Evolutionary conservation across 164 flowering plant species (phyloP), one percentile per base, ranked within the genome.

Genomic region (Sedum album): DNA sequence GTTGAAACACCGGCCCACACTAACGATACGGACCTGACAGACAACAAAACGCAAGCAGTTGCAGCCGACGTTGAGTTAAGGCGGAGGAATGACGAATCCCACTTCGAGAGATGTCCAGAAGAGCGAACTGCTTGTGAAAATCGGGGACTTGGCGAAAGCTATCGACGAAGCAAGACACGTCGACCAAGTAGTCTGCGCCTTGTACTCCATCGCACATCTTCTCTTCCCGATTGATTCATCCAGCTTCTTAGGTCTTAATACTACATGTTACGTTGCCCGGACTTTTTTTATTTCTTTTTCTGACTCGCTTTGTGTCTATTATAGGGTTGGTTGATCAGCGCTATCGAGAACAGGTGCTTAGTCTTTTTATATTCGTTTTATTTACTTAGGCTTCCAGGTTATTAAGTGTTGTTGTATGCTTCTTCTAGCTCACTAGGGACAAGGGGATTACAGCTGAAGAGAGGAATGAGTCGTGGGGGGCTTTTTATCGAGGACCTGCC

Each of bases 221-320:
- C 86, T 93, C n/a, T n/a, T 93, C 74, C 92, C 93, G 17, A 7
- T 88, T 69, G 86, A 90, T 62, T 75, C 91, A 39, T 81, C 85
- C 23, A 78, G 82, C 66, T 60, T 90, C 51, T 72, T 88, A 73
- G 98, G 96, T 90, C 10, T 21, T 21, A 13, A n/a, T n/a, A n/a
- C n/a, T n/a, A n/a, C n/a, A n/a, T n/a, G n/a, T n/a, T n/a, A n/a
- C n/a, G n/a, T n/a, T n/a, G n/a, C n/a, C n/a, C n/a, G n/a, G n/a
- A n/a, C n/a, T n/a, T n/a, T n/a, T n/a, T n/a, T n/a, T n/a, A n/a
- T n/a, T n/a, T n/a, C n/a, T n/a, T n/a, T n/a, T n/a, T n/a, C n/a
- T n/a, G n/a, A n/a, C n/a, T n/a, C n/a, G n/a, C n/a, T n/a, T n/a
- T n/a, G n/a, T n/a, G n/a, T n/a, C n/a, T n/a, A n/a, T n/a, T n/a